These are phyloP conservation scores for Bacidia rubella DNA, from an alignment of 495 filamentous ascomycete species.

Conservation along the genomic window DNA sequence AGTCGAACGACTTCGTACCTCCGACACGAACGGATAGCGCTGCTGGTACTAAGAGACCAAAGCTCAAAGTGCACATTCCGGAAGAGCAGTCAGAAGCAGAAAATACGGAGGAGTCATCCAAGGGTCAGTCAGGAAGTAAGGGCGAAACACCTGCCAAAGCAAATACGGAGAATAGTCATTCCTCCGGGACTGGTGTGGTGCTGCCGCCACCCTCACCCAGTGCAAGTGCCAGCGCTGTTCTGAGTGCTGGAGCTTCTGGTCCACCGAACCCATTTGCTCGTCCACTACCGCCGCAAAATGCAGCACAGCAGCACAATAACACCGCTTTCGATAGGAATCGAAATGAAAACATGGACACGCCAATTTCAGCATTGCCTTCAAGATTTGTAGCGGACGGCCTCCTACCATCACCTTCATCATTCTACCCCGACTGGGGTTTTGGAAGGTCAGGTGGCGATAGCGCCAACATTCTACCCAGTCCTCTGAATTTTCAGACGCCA, in stretches of 20 bases:
- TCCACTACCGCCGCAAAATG: constrained; percentile 40
- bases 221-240: constrained; percentile 66
- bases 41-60: constrained; percentile 54
- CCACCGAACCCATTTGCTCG: constrained; percentile 93
- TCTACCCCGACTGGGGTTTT: constrained; percentile 86
- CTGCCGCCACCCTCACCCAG: constrained; percentile 89
- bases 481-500: constrained; percentile 82
- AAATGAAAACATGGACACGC: constrained; percentile 78
- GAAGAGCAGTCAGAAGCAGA: constrained; percentile 77
- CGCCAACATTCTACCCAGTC: constrained; percentile 70
- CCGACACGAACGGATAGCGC: constrained; percentile 63
- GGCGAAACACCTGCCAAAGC: constrained; percentile 36
- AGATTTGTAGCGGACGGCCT: constrained; percentile 76
- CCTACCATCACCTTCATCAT: constrained; percentile 74
- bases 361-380: constrained; percentile 91
- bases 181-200: constrained; percentile 46
- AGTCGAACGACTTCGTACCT: constrained; percentile 51
- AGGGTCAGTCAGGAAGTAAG: constrained; percentile 53
- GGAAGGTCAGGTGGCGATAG: constrained; percentile 48
- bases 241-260: constrained; percentile 83
- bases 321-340: constrained; percentile 31
- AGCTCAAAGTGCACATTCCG: constrained; percentile 87
- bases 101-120: constrained; percentile 60
- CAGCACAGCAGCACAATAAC: constrained; percentile 29
- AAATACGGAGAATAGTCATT: constrained; percentile 42